Percentiles rank a stretch among this genome's conserved stretches.
Conservation (phyloP, 345 rosid species). For the Gossypium australe region DNA sequence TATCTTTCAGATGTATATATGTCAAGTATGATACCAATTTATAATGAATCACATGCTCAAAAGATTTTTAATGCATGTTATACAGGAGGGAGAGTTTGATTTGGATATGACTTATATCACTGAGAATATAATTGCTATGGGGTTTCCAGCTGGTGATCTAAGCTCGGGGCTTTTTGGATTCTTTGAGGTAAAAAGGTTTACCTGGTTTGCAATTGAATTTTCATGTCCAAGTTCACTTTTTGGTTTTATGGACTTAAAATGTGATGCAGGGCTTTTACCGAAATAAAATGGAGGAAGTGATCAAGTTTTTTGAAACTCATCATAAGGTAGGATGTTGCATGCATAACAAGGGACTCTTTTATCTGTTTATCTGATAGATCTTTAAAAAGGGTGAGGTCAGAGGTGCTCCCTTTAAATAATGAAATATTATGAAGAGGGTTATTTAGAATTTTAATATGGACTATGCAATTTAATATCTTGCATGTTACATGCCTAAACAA, state of each 20-base stretch:
- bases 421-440: background rate
- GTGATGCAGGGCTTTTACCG: constrained; percentile 79
- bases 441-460: background rate
- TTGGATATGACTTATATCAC: constrained; percentile 77
- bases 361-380: background rate
- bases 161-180: constrained; percentile 91
- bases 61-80: constrained; percentile 5
- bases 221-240: constrained; percentile 9
- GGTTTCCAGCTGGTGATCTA: constrained; percentile 92
- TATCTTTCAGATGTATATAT: background rate
- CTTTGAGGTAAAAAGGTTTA: constrained; percentile 57
- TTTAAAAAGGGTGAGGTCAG: background rate
- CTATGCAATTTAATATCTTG: background rate
- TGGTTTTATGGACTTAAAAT: constrained; percentile 11
- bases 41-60: constrained; percentile 3
- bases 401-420: background rate
- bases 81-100: constrained; percentile 79
- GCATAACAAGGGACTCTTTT: constrained; percentile 3
- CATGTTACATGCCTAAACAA: background rate
- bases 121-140: constrained; percentile 93
- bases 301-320: constrained; percentile 80
- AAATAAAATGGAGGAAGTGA: constrained; percentile 97
- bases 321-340: constrained; percentile 59
- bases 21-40: background rate
- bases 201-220: constrained; percentile 9